These are phyloP conservation scores for Paralagenidium karlingii DNA, from an alignment of 352 stramenopile genomes.

Conservation along the genomic window DNA sequence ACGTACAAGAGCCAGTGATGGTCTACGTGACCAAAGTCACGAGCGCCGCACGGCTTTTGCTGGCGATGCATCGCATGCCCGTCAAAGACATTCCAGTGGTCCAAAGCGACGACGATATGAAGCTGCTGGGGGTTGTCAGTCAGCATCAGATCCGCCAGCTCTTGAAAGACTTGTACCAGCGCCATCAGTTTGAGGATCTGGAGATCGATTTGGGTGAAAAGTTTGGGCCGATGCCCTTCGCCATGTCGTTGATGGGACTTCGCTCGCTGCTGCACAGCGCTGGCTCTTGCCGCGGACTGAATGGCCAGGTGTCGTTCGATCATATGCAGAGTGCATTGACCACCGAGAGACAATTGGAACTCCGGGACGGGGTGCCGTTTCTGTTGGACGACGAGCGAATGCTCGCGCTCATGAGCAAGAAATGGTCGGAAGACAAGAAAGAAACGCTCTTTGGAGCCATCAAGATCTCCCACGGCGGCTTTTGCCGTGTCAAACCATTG, in stretches of 20 bases:
- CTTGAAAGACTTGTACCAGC: slow-evolving; percentile 47
- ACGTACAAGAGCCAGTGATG: slow-evolving; percentile 57
- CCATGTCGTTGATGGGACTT: slow-evolving; percentile 22
- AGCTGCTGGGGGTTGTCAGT: slow-evolving; percentile 53
- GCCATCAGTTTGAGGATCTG: slow-evolving; percentile 26
- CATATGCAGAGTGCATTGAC: slow-evolving; percentile 55
- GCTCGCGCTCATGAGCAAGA: slow-evolving; percentile 54
- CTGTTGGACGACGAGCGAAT: slow-evolving; percentile 77
- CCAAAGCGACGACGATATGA: slow-evolving; percentile 46
- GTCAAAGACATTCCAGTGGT: slow-evolving; percentile 67
- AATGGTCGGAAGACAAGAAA: slow-evolving; percentile 49
- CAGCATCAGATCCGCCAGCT: slow-evolving; percentile 42
- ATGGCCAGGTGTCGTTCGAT: slow-evolving; percentile 45
- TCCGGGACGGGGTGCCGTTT: slow-evolving; percentile 28
- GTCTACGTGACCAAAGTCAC: slow-evolving; percentile 68
- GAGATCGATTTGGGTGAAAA: slow-evolving; percentile 67
- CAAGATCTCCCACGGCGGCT: slow-evolving; percentile 52
- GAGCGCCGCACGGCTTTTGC: slow-evolving; percentile 43
- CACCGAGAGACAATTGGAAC: slow-evolving; percentile 5
- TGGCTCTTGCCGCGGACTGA: slow-evolving; percentile 34
- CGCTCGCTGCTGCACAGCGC: background rate
- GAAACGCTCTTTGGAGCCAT: slow-evolving; percentile 34
- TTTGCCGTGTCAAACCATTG: slow-evolving; percentile 61
- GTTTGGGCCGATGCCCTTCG: slow-evolving; percentile 11
- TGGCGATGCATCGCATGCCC: slow-evolving; percentile 58